These are phyloP conservation scores for Metarhizium guizhouense DNA, from an alignment of 2,329 filamentous ascomycete genomes.

Conservation along the genomic window DNA sequence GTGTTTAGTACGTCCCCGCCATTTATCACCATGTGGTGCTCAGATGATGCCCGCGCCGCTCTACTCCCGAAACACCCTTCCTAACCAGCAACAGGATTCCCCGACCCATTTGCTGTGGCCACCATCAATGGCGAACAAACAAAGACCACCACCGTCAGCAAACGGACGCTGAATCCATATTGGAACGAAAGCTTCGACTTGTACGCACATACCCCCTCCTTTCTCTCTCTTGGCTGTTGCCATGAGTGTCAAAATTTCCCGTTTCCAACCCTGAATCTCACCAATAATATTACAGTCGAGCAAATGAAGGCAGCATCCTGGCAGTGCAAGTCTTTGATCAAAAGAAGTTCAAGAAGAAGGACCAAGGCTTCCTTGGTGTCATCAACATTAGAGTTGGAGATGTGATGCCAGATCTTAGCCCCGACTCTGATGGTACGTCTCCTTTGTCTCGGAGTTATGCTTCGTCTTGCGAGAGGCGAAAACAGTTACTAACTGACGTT, in stretches of 20 bases:
- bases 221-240: background rate
- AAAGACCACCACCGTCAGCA: conserved; percentile 93
- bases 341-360: conserved; percentile 99
- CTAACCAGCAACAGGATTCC: conserved; percentile 61
- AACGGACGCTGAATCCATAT: conserved; percentile 97
- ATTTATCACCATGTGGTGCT: too few species aligned
- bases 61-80: background rate
- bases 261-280: background rate
- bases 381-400: conserved; percentile 96
- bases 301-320: conserved; percentile 90
- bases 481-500: conserved; percentile 18
- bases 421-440: conserved; percentile 78
- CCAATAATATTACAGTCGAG: conserved; percentile 49
- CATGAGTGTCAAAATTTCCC: background rate
- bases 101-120: conserved; percentile 94
- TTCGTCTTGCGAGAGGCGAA: background rate
- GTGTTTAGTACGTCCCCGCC: conserved; percentile 72
- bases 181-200: conserved; percentile 99
- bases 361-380: conserved; percentile 94
- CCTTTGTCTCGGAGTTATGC: background rate
- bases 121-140: conserved; percentile 98
- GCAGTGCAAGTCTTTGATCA: conserved; percentile 99
- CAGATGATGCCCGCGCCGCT: background rate
- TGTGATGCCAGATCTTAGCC: conserved; percentile 74
- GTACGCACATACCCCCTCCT: conserved; percentile 43